Base-by-base conservation (phyloP, 495 filamentous ascomycete species). In the Neurospora sp. region DNA sequence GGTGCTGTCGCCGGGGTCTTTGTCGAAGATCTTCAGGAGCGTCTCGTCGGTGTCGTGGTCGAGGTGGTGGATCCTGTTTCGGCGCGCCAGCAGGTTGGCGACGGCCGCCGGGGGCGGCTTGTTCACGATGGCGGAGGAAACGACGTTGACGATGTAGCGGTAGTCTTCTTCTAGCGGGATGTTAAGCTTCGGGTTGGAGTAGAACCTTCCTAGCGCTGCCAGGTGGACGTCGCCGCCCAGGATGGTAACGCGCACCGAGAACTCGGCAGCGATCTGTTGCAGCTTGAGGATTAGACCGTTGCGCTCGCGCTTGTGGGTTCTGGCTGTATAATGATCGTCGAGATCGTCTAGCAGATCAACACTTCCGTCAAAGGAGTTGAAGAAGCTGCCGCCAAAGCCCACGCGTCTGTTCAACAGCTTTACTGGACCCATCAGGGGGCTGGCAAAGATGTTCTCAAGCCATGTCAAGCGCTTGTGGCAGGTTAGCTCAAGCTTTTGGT, bases 61-160 rank as follows among this genome's bases (percentile, higher is more conserved):
- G n/a, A 97, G 84, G 77, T 95, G 93, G 78, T 98, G 94, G 72
- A 97, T 91, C 82, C 94, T 97, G 84, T 98, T 98, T 61, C 94
- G 83, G 65, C 89, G 83, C 4, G 93, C 92, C 18, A 98, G 84
- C 10, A 98, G 85, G 76, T 97, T 94, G 42, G 94, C 93, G n/a
- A 98, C 92, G 2, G 94, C 91, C 75, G 81, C 78, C 20, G 95
- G 94, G 1, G 95, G 95, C 9, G 95, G 95, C 82, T 97, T 96
- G 84, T 98, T 97, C 74, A 94, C 94, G 79, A 98, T 86, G 59
- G 94, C 93, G 0, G 94, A 98, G 1, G 93, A 94, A 72, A 98
- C 90, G 72, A 99, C 82, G 74, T 90, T 89, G 20, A 91, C 92
- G 89, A 98, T 98, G 79, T 99, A 99, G 72, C 96, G 89, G 81